Evolutionary conservation across 2,329 filamentous ascomycete species (phyloP).

Genomic region (Bipolaris victoriae): DNA sequence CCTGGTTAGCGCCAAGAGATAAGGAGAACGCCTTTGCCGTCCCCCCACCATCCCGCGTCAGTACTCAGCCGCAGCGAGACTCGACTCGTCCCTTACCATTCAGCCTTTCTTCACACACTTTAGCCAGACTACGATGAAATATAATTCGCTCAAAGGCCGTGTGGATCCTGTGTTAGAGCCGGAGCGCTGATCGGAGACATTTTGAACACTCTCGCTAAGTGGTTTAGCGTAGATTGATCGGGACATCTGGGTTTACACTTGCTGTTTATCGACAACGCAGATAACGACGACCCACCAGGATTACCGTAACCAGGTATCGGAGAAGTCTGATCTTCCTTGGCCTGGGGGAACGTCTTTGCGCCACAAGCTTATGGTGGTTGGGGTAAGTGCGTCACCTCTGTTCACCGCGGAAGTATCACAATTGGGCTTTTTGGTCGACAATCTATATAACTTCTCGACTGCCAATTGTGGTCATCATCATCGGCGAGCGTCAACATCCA

Average conservation of each 20-base stretch:
- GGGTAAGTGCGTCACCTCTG: conserved; percentile 34
- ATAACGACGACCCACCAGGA: conserved; percentile 36
- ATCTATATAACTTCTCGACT: conserved; percentile 35
- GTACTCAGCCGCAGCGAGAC: conserved; percentile 24
- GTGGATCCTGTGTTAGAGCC: conserved; percentile 19
- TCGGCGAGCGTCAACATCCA: conserved; percentile 25
- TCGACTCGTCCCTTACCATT: conserved; percentile 25
- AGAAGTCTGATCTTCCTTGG: conserved; percentile 34
- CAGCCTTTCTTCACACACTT: conserved; percentile 14
- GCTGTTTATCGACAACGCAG: conserved; percentile 24
- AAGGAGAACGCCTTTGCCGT: conserved; percentile 42
- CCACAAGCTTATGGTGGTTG: conserved; percentile 26
- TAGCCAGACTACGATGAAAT: conserved; percentile 12
- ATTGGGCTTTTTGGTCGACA: conserved; percentile 19
- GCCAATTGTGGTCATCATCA: conserved; percentile 21
- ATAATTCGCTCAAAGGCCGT: conserved; percentile 15
- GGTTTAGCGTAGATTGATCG: conserved; percentile 26
- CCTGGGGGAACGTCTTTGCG: conserved; percentile 25
- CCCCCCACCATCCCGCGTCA: conserved; percentile 41
- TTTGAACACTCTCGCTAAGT: conserved; percentile 12
- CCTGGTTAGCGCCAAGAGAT: conserved; percentile 42
- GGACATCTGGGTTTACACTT: conserved; percentile 14
- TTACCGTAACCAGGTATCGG: conserved; percentile 22
- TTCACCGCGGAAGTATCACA: conserved; percentile 46
- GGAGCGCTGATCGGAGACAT: conserved; percentile 27